These are phyloP conservation scores for Prunus davidiana DNA, from an alignment of 306 rosid species.

Conservation along the genomic window DNA sequence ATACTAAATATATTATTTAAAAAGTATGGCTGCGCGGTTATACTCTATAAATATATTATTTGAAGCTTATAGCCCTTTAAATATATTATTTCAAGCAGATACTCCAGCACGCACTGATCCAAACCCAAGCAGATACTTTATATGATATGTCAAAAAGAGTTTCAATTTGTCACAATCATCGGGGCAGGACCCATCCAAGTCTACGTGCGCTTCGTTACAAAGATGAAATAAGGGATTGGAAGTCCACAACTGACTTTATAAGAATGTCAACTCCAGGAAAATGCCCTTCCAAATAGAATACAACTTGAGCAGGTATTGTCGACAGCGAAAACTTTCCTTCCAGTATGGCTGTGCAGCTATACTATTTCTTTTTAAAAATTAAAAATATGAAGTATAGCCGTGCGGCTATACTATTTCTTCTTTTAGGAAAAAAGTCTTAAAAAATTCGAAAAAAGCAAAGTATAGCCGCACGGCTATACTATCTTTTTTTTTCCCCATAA, in stretches of 20 bases:
- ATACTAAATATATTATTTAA: too few species aligned
- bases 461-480: too few species aligned
- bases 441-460: too few species aligned
- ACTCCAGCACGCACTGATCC: constrained; percentile 62
- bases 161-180: constrained; percentile 72
- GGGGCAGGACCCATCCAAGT: constrained; percentile 98
- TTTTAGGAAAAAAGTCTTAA: too few species aligned
- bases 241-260: constrained; percentile 50
- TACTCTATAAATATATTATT: too few species aligned
- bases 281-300: constrained; percentile 91
- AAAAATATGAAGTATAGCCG: too few species aligned
- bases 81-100: constrained; percentile 2
- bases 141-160: constrained; percentile 73
- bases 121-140: constrained; percentile 79
- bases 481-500: too few species aligned
- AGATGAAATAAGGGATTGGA: constrained; percentile 31
- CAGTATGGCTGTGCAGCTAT: not conserved
- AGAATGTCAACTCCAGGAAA: constrained; percentile 72
- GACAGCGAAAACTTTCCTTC: constrained; percentile 78
- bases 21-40: fast-evolving
- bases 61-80: too few species aligned
- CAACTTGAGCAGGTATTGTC: constrained; percentile 46
- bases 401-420: too few species aligned
- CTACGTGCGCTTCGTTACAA: constrained; percentile 72
- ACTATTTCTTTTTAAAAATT: too few species aligned